Conservation (phyloP, 192 early-diverging fungal species). For the Backusella liffmaniae region DNA sequence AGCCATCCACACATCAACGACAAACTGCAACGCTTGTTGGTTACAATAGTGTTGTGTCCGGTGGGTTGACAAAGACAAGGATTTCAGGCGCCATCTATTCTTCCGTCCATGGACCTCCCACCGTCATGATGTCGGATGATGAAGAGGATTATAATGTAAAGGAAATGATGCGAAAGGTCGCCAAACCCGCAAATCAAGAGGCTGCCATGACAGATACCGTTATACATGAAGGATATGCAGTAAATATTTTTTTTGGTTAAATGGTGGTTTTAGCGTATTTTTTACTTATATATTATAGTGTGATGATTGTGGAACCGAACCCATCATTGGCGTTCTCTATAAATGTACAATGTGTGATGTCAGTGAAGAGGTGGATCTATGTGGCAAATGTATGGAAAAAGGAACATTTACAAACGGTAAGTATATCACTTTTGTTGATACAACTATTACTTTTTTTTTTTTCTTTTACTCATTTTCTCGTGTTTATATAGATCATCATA, state of each 20-base stretch:
- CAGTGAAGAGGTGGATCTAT: slow-evolving; percentile 64
- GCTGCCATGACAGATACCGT: slow-evolving; percentile 10
- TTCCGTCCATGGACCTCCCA: slow-evolving; percentile 36
- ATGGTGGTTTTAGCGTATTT: too few relatives aligned
- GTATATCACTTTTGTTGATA: not conserved
- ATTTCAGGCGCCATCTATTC: slow-evolving; percentile 51
- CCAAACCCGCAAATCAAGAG: not conserved
- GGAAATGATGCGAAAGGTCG: slow-evolving; percentile 39
- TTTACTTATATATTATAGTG: slow-evolving; percentile 48
- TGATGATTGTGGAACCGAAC: slow-evolving; percentile 68
- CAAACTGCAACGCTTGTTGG: slow-evolving; percentile 30
- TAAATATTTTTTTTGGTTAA: slow-evolving; percentile 14
- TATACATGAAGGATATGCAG: slow-evolving; percentile 40
- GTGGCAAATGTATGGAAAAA: slow-evolving; percentile 61
- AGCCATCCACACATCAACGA: slow-evolving; percentile 13
- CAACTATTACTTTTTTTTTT: too few relatives aligned
- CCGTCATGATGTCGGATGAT: slow-evolving; percentile 55
- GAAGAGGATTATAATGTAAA: slow-evolving; percentile 44
- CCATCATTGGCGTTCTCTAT: slow-evolving; percentile 69
- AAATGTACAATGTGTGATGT: slow-evolving; percentile 64
- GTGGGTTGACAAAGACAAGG: slow-evolving; percentile 22
- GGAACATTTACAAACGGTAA: slow-evolving; percentile 50
- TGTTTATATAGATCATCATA: slow-evolving; percentile 33
- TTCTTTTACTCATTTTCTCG: not conserved
- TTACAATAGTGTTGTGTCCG: slow-evolving; percentile 15